phyloP scores from a whole-genome alignment of 306 rosid species.

The Cicer arietinum region DNA sequence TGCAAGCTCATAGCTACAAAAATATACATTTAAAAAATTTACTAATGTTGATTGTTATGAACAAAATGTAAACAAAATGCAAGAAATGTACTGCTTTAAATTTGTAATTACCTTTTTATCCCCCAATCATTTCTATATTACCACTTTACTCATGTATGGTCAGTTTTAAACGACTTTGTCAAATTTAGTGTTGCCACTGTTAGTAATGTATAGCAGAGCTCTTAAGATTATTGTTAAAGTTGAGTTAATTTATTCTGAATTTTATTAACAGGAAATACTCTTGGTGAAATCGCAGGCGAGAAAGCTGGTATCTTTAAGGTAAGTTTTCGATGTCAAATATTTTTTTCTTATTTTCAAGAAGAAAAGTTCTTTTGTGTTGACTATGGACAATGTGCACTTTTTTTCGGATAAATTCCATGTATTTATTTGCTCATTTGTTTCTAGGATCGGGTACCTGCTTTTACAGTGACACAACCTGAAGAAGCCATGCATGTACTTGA shows the following conservation, averaged over 20 bases:
- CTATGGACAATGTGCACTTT: slow-evolving; percentile 26
- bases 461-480: slow-evolving; percentile 89
- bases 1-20: slow-evolving; percentile 30
- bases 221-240: too few relatives aligned
- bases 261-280: slow-evolving; percentile 69
- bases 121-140: neutral
- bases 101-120: neutral
- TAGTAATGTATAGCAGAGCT: too few relatives aligned
- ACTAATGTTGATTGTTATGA: neutral
- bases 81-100: neutral
- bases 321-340: slow-evolving; percentile 13
- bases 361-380: neutral
- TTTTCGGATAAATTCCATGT: slow-evolving; percentile 28
- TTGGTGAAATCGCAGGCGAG: slow-evolving; percentile 94
- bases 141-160: neutral
- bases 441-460: slow-evolving; percentile 83
- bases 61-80: neutral
- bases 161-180: neutral
- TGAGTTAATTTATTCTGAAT: too few relatives aligned
- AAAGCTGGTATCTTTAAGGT: slow-evolving; percentile 99
- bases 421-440: slow-evolving; percentile 21
- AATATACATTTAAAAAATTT: neutral
- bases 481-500: slow-evolving; percentile 91
- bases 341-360: slow-evolving; percentile 17
- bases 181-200: neutral